Evolutionary conservation across 225 moss, liverwort and hornwort genomes (phyloP).

Genomic region (Pseudisothecium myosuroides): DNA sequence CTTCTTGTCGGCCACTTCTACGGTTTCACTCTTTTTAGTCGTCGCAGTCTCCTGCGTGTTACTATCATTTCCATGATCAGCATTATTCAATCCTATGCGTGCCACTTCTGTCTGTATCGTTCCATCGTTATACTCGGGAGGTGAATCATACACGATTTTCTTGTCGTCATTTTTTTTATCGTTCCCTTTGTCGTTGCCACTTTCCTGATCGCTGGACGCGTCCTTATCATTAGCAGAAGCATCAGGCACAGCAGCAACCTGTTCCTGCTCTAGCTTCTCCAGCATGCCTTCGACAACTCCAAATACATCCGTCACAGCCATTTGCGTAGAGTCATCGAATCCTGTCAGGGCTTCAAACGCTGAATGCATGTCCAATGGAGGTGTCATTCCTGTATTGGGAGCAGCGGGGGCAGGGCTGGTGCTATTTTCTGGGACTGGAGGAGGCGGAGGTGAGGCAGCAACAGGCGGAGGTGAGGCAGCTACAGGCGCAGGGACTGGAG

Average conservation of each 20-base stretch:
- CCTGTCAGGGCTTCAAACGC: slow-evolving; percentile 69
- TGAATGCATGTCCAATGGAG: slow-evolving; percentile 34
- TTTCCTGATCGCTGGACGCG: background rate
- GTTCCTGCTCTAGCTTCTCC: slow-evolving; percentile 69
- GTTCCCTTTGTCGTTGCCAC: background rate
- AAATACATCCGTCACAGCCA: slow-evolving; percentile 98
- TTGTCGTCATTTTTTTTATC: background rate
- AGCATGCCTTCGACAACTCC: slow-evolving; percentile 81
- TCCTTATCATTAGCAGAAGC: background rate
- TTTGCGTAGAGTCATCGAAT: slow-evolving; percentile 96
- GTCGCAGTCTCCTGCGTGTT: background rate
- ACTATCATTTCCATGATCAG: slow-evolving; percentile 2
- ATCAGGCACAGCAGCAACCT: background rate
- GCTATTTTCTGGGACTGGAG: background rate
- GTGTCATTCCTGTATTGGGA: slow-evolving; percentile 11
- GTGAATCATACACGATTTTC: background rate
- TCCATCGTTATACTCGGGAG: background rate
- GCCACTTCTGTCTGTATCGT: background rate
- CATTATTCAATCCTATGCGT: background rate
- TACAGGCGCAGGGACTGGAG: slow-evolving; percentile 3
- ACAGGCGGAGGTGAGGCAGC: background rate
- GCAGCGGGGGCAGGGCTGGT: background rate
- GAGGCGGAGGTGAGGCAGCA: background rate
- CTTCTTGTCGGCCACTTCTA: background rate
- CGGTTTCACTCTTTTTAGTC: background rate